Base-by-base conservation (phyloP, 2,329 filamentous ascomycete genomes). In the Claviceps monticola region DNA sequence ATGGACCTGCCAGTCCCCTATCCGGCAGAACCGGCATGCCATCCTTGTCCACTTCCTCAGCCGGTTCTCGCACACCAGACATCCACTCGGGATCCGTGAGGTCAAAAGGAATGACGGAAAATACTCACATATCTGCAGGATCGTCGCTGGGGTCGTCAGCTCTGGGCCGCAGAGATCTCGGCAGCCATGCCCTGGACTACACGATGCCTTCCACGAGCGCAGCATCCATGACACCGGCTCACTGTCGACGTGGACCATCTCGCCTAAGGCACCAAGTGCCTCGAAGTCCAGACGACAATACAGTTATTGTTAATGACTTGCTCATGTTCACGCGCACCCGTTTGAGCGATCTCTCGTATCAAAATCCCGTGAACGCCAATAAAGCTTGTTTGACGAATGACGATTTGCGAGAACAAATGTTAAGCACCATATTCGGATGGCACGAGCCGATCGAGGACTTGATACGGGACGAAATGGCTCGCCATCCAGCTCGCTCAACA, bases 401-500 rank as follows among this genome's bases (percentile, higher is more conserved):
- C 58, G 84, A 95, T 58, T 75, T 96, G 45, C 82, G 91, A 47
- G 78, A 78, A 46, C 90, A 96, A 66, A 96, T 98, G 90, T 76
- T 98, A 4, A 87, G 78, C 58, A 85, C 90, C 5, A 89, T 98
- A 2, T 98, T 98, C 66, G 93, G 93, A 3, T 98, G 93, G 90
- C 83, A 91, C 50, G 83, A 83, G 51, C 88, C 95, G 59, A 82
- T 91, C 42, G 78, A 88, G 46, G 83, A 83, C 45, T 69, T 98
- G 48, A 80, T 98, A 51, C 79, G 82, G 9, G 90, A 97, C 64
- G 93, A 98, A 66, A 74, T 95, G 71, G 77, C 74, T 55, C 78
- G 84, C 19, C 88, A 95, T 62, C 74, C 80, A 1, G 67, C 75
- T 3, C 84, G 86, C 6, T 91, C 88, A 5, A 78, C 87, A 2